Evolutionary conservation across 371 early-diverging fungal species (phyloP).

Genomic region (Haplosporangium sp.): DNA sequence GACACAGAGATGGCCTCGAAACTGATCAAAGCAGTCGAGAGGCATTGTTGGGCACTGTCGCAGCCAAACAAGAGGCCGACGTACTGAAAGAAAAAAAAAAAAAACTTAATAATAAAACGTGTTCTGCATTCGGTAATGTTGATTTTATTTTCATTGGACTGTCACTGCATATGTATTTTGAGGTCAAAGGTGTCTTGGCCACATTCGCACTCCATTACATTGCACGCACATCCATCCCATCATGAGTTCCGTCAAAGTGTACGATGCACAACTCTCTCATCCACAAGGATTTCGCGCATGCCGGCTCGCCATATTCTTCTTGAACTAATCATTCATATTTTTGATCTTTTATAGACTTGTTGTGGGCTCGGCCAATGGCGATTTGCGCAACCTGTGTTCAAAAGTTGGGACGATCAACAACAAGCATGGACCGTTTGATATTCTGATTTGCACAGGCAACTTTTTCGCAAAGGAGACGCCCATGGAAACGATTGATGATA

Average conservation of each 20-base stretch:
- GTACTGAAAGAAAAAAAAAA: conserved; percentile 6
- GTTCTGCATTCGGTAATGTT: no score
- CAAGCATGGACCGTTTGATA: conserved; percentile 89
- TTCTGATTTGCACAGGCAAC: conserved; percentile 83
- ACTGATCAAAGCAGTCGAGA: conserved; percentile 18
- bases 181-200: not conserved
- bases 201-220: not conserved
- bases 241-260: conserved; percentile 55
- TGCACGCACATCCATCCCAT: not conserved
- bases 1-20: conserved; percentile 22
- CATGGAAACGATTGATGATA: conserved; percentile 60
- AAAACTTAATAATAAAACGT: no score
- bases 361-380: conserved; percentile 76
- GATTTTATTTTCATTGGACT: not conserved
- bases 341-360: conserved; percentile 61
- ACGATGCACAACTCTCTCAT: not conserved
- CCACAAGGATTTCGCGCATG: no score
- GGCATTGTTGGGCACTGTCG: conserved; percentile 4
- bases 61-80: conserved; percentile 40
- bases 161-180: not conserved
- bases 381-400: conserved; percentile 68
- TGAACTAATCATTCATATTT: not conserved
- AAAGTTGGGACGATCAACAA: conserved; percentile 79
- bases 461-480: conserved; percentile 70
- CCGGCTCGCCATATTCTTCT: no score